These are phyloP conservation scores for Arctium minus DNA, from an alignment of 129 eudicot species.

Conservation along the genomic window DNA sequence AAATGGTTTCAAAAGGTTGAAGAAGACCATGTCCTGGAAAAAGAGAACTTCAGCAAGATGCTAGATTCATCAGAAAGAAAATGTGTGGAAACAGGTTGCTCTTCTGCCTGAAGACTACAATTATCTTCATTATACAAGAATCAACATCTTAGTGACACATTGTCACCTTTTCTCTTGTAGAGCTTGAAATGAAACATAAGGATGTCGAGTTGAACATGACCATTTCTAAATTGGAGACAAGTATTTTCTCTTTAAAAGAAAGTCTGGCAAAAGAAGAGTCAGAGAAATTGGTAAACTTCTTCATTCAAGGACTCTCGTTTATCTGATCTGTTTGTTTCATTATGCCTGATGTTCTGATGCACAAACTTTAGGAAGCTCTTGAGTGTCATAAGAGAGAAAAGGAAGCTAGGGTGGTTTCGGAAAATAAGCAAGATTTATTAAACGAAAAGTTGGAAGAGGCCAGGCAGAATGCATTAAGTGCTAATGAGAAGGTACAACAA, in stretches of 20 bases:
- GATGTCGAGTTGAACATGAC: slow-evolving; percentile 45
- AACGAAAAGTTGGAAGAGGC: slow-evolving; percentile 38
- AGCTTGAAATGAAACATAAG: slow-evolving; percentile 38
- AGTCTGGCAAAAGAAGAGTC: slow-evolving; percentile 45
- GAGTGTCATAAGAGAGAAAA: slow-evolving; percentile 38
- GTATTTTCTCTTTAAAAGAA: slow-evolving; percentile 31
- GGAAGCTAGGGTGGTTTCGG: slow-evolving; percentile 40
- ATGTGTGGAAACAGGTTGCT: slow-evolving; percentile 38
- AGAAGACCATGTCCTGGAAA: slow-evolving; percentile 37
- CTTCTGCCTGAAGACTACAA: neutral
- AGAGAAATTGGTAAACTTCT: slow-evolving; percentile 36
- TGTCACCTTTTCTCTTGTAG: slow-evolving; percentile 19
- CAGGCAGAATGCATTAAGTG: slow-evolving; percentile 33
- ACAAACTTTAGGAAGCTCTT: slow-evolving; percentile 33
- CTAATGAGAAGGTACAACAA: slow-evolving; percentile 41
- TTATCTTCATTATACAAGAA: neutral
- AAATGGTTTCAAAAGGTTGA: slow-evolving; percentile 51
- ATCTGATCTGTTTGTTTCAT: neutral
- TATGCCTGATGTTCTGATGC: neutral
- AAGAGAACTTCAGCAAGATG: slow-evolving; percentile 31
- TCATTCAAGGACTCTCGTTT: neutral
- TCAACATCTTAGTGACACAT: neutral
- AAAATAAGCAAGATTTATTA: slow-evolving; percentile 41
- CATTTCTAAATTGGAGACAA: slow-evolving; percentile 35
- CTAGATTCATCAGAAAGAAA: slow-evolving; percentile 42